phyloP scores from a whole-genome alignment of 768 basidiomycete genomes.

The Russula compacta region DNA sequence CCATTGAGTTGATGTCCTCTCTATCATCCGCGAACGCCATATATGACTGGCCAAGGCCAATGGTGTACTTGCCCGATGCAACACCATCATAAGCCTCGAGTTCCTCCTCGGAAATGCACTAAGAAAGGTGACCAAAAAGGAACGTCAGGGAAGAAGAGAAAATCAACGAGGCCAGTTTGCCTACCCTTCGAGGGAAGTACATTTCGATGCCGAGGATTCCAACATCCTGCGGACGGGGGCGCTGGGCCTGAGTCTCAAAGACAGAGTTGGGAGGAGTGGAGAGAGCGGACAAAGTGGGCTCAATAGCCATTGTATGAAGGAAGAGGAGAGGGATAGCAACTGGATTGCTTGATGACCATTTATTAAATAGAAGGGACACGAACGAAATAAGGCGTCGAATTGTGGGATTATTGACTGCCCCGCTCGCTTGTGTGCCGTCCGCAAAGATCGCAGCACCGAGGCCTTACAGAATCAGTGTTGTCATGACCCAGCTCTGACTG shows the following conservation, averaged over 20 bases:
- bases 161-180: no score
- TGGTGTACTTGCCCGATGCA: constrained; percentile 90
- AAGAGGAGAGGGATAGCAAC: not conserved
- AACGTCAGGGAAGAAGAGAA: not conserved
- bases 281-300: not conserved
- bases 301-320: constrained; percentile 18
- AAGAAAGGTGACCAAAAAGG: not conserved
- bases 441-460: constrained; percentile 7
- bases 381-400: constrained; percentile 10
- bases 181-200: constrained; percentile 20
- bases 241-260: constrained; percentile 18
- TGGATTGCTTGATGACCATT: not conserved
- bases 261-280: constrained; percentile 12
- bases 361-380: constrained; percentile 8
- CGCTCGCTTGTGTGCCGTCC: not conserved
- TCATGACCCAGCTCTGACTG: no score
- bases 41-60: constrained; percentile 94
- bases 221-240: constrained; percentile 20
- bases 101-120: constrained; percentile 95
- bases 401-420: not conserved
- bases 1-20: constrained; percentile 98
- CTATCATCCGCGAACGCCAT: constrained; percentile 99
- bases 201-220: constrained; percentile 21
- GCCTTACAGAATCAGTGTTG: not conserved
- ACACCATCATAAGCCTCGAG: constrained; percentile 33